A percentile compares a stretch with the other conserved stretches of the same genome.
Conservation (phyloP, 345 rosid genomes). For the Gossypium sturtianum region DNA sequence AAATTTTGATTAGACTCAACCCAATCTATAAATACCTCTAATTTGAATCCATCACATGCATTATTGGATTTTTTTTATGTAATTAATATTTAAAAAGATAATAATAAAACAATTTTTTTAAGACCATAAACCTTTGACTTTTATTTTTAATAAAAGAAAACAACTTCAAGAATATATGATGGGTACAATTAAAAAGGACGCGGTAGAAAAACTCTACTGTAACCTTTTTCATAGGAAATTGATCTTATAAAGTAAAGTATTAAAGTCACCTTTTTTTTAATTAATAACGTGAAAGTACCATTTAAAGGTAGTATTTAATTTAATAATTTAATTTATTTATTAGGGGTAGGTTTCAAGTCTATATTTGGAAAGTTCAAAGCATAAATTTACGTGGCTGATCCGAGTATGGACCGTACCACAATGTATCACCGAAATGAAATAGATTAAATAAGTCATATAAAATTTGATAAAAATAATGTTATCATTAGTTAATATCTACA, state of each 20-base stretch:
- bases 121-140: neutral
- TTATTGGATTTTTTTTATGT: neutral
- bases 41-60: neutral
- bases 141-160: too few species aligned
- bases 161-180: too few species aligned
- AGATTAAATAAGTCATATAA: neutral
- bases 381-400: neutral
- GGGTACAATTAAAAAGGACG: too few species aligned
- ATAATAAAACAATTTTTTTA: too few species aligned
- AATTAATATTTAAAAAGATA: too few species aligned
- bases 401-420: neutral
- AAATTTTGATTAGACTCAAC: too few species aligned
- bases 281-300: too few species aligned
- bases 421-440: neutral
- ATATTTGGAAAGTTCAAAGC: neutral
- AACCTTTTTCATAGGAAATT: too few species aligned
- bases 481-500: too few species aligned
- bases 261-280: too few species aligned
- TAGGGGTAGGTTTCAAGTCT: neutral
- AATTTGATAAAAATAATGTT: too few species aligned
- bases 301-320: neutral
- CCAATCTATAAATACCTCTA: rapidly evolving
- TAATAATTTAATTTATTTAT: neutral
- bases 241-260: neutral
- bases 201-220: too few species aligned